Evolutionary conservation across 164 flowering plant species (phyloP).

Genomic region (grape (Vitis vinifera)): DNA sequence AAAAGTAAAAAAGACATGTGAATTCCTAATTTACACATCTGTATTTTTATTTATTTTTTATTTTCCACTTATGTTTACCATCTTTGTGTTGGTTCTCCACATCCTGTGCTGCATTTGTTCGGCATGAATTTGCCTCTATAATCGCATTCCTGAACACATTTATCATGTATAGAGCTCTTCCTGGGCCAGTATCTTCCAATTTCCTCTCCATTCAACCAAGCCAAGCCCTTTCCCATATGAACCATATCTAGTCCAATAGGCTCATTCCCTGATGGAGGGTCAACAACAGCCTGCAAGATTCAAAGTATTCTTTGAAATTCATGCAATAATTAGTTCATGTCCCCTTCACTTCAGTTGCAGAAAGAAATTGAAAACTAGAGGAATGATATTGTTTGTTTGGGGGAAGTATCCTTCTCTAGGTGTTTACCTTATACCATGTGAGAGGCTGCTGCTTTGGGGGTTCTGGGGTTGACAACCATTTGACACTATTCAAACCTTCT

Average conservation of each 20-base stretch:
- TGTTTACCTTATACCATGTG: constrained; percentile 93
- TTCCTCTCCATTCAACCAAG: constrained; percentile 97
- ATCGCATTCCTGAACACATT: constrained; percentile 69
- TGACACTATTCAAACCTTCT: constrained; percentile 43
- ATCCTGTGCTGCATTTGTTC: constrained; percentile 82
- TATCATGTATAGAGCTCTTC: constrained; percentile 52
- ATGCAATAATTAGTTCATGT: background rate
- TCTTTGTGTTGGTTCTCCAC: constrained; percentile 96
- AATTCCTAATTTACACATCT: background rate
- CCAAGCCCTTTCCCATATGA: constrained; percentile 96
- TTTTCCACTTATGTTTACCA: constrained; percentile 48
- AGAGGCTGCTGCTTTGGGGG: constrained; percentile 86
- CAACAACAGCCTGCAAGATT: constrained; percentile 62
- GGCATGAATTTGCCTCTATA: constrained; percentile 92
- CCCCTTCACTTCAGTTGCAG: background rate
- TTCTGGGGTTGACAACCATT: constrained; percentile 58
- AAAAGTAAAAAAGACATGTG: background rate
- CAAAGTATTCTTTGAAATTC: background rate
- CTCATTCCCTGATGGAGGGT: constrained; percentile 83
- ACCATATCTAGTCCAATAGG: constrained; percentile 96
- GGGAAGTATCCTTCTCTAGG: background rate
- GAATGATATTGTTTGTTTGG: too few species aligned
- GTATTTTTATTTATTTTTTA: background rate
- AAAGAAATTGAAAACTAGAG: background rate
- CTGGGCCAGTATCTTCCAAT: constrained; percentile 97